These are phyloP conservation scores for Coleophoma eucalyptorum DNA, from an alignment of 2,329 filamentous ascomycete genomes.

Conservation along the genomic window DNA sequence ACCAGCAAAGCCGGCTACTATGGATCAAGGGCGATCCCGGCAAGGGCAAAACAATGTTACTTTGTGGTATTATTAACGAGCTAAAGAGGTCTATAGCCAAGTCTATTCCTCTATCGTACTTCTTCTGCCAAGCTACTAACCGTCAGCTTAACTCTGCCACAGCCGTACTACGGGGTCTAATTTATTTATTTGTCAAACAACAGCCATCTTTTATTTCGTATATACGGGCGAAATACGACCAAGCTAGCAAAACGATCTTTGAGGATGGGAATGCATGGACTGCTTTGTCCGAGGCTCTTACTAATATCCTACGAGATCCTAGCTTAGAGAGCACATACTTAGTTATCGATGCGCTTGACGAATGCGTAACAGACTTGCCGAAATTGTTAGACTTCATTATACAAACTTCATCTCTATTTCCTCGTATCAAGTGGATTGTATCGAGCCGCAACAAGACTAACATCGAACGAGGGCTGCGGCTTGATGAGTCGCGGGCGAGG, in stretches of 20 bases:
- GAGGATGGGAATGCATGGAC: slow-evolving; percentile 33
- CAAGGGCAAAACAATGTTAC: too few relatives aligned
- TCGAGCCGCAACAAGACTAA: too few relatives aligned
- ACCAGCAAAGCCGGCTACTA: too few relatives aligned
- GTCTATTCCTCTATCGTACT: too few relatives aligned
- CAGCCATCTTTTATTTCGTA: slow-evolving; percentile 29
- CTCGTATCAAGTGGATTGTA: slow-evolving; percentile 37
- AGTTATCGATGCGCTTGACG: slow-evolving; percentile 44
- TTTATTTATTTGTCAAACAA: slow-evolving; percentile 33
- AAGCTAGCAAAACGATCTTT: slow-evolving; percentile 31
- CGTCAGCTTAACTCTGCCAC: slow-evolving; percentile 30
- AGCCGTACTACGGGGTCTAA: slow-evolving; percentile 36
- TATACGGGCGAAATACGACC: slow-evolving; percentile 30
- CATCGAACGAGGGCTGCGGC: too few relatives aligned
- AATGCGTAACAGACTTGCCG: slow-evolving; percentile 28
- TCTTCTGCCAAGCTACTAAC: slow-evolving; percentile 39
- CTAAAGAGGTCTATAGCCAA: too few relatives aligned
- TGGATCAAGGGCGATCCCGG: slow-evolving; percentile 33
- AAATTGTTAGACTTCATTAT: slow-evolving; percentile 33
- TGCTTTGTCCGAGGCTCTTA: slow-evolving; percentile 33
- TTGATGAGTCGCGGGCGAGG: too few relatives aligned
- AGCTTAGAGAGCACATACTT: slow-evolving; percentile 26
- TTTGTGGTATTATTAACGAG: too few relatives aligned
- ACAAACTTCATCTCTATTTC: slow-evolving; percentile 10
- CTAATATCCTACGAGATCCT: slow-evolving; percentile 32